Base-by-base conservation (phyloP, 2,329 filamentous ascomycete species). In the Rachicladosporium sp. region DNA sequence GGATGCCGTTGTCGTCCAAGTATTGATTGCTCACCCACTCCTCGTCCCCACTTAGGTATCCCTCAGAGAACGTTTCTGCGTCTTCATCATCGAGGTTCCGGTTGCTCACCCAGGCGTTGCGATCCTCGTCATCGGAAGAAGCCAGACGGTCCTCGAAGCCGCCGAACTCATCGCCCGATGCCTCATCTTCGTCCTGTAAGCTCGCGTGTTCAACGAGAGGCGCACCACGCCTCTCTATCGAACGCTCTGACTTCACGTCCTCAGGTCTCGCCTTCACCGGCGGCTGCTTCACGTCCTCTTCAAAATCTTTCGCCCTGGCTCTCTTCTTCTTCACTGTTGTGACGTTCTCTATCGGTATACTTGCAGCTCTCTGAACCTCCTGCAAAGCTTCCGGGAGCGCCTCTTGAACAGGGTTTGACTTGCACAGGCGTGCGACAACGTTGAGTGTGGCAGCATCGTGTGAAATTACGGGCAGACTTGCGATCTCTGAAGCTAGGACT, bases 391-490 rank as follows among this genome's bases (percentile, higher is more conserved):
- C 62, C 13, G 67, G 64, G 33, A 78, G 55, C 2, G 66, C 70
- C 46, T 71, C 67, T 54, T 70, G 71, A 9, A 77, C 73, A 1
- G 71, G 72, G 39, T 66, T 70, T 10, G 74, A 73, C 43, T 76
- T 78, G 52, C 72, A 78, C 37, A 80, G 47, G 38, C 76, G 59
- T 10, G 73, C 75, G 35, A 67, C 61, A 10, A 80, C 73, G 58
- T 79, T 79, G 11, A 71, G 61, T 38, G 67, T 62, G 2, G 70
- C 67, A 1, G 60, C 46, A 42, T 69, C 68, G 36, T 59, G 38
- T 11, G 63, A 56, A 5, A 63, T 55, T 10, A 63, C 55, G 3
- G 56, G 54, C 23, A 46, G 64, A 46, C 56, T 63, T 46, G 56
- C 57, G 41, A 61, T 53, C 38, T 56, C 60, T 39, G 44, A 54